Conservation (phyloP, 768 basidiomycete genomes). For the Leucocoprinus birnbaumii region DNA sequence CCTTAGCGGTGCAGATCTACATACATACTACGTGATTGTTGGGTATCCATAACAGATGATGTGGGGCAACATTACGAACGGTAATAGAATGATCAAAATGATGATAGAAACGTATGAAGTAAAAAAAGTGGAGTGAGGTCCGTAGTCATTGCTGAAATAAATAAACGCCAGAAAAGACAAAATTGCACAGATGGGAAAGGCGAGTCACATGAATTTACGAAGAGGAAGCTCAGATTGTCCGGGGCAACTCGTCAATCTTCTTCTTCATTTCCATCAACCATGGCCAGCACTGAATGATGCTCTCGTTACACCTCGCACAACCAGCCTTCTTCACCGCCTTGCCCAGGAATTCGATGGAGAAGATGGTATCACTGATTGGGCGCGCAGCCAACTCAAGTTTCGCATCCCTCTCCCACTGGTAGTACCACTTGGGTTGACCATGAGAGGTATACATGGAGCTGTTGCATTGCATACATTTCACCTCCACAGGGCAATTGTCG, state of each 20-base stretch:
- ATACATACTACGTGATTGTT: no score
- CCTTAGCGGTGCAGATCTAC: no score
- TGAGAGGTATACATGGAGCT: slow-evolving; percentile 41
- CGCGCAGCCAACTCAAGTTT: slow-evolving; percentile 52
- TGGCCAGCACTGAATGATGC: slow-evolving; percentile 58
- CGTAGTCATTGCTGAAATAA: not conserved
- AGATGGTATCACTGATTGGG: slow-evolving; percentile 59
- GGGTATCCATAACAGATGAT: no score
- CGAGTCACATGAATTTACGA: not conserved
- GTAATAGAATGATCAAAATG: no score
- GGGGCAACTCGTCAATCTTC: slow-evolving; percentile 49
- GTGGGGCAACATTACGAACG: no score
- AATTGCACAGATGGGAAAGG: not conserved
- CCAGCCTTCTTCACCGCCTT: slow-evolving; percentile 45
- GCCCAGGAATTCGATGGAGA: slow-evolving; percentile 57
- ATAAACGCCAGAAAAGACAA: not conserved
- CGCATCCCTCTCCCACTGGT: slow-evolving; percentile 53
- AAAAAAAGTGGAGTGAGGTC: no score
- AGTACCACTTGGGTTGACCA: slow-evolving; percentile 68
- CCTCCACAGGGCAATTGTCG: slow-evolving; percentile 29
- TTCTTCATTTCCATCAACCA: slow-evolving; percentile 53
- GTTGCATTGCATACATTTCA: slow-evolving; percentile 72
- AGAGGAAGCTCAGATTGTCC: slow-evolving; percentile 22
- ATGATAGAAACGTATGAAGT: no score
- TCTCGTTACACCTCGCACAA: slow-evolving; percentile 64